Evolutionary conservation across 164 flowering plant species (phyloP).

Genomic region (Tetrastigma voinierianum): DNA sequence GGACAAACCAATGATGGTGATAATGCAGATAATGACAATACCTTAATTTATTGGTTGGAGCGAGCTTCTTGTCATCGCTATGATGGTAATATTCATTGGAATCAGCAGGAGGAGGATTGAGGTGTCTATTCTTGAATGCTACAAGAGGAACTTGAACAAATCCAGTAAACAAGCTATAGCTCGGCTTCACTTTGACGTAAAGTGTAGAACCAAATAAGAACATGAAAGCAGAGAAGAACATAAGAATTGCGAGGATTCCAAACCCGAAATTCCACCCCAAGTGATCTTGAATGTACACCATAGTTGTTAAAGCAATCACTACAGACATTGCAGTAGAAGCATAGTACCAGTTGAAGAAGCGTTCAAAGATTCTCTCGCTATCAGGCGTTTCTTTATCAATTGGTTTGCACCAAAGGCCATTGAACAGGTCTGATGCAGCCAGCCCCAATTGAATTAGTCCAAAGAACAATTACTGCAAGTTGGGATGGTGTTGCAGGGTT

Average conservation of each 20-base stretch:
- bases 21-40: constrained; percentile 4
- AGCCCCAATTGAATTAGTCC: constrained; percentile 31
- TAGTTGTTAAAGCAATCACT: constrained; percentile 13
- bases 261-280: constrained; percentile 35
- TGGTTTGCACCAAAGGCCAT: constrained; percentile 40
- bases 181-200: constrained; percentile 23
- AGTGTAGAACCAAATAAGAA: constrained; percentile 32
- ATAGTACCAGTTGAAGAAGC: constrained; percentile 35
- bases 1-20: not conserved
- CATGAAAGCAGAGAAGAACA: constrained; percentile 16
- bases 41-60: constrained; percentile 31
- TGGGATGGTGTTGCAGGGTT: constrained; percentile 18
- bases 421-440: constrained; percentile 36
- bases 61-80: constrained; percentile 12
- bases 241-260: constrained; percentile 24
- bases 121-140: constrained; percentile 22
- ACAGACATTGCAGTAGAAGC: constrained; percentile 9
- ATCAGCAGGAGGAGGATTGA: constrained; percentile 10
- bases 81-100: constrained; percentile 11
- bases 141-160: constrained; percentile 26
- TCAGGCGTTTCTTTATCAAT: not conserved
- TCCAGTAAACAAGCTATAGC: constrained; percentile 19
- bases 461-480: constrained; percentile 18
- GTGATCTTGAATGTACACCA: constrained; percentile 27
- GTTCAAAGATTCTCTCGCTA: constrained; percentile 14